A percentile compares a stretch with the other conserved stretches of the same genome.
These are phyloP conservation scores for Pythium myriotylum DNA, from an alignment of 352 stramenopile genomes.

Conservation along the genomic window DNA sequence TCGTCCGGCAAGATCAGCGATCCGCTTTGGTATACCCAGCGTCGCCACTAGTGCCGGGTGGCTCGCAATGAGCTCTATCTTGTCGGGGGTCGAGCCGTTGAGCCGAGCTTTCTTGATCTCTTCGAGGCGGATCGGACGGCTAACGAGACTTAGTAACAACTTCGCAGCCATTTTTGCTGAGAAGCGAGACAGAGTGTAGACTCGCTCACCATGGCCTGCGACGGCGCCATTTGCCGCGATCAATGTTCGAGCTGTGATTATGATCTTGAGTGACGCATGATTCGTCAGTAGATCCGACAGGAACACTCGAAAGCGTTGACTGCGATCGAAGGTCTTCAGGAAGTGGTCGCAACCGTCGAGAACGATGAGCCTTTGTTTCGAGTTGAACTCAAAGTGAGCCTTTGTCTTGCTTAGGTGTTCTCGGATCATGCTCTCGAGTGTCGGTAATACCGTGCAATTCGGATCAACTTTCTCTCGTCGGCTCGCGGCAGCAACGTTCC, in stretches of 20 bases:
- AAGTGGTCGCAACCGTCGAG: constrained; percentile 78
- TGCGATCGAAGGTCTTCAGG: constrained; percentile 44
- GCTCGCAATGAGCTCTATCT: constrained; percentile 74
- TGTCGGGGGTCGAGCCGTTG: constrained; percentile 43
- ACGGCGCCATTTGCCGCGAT: constrained; percentile 70
- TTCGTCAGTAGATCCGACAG: constrained; percentile 74
- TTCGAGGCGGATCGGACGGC: constrained; percentile 67
- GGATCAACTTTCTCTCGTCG: constrained; percentile 42
- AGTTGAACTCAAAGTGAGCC: constrained; percentile 48
- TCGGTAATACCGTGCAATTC: constrained; percentile 46
- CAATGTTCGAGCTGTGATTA: constrained; percentile 60
- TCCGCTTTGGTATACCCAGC: constrained; percentile 61
- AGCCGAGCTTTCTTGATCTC: constrained; percentile 53
- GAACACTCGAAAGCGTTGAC: constrained; percentile 67
- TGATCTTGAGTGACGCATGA: constrained; percentile 72
- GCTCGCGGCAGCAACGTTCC: constrained; percentile 50
- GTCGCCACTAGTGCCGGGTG: constrained; percentile 67
- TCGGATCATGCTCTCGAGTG: constrained; percentile 50
- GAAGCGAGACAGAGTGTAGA: constrained; percentile 72
- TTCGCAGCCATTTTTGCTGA: constrained; percentile 70
- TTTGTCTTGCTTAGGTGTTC: constrained; percentile 60
- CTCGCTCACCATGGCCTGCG: constrained; percentile 63
- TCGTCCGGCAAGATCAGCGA: constrained; percentile 69
- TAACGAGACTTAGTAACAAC: constrained; percentile 78
- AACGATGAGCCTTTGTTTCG: constrained; percentile 63